Evolutionary conservation across 2,329 filamentous ascomycete species (phyloP).

Genomic region (Tolypocladium inflatum): DNA sequence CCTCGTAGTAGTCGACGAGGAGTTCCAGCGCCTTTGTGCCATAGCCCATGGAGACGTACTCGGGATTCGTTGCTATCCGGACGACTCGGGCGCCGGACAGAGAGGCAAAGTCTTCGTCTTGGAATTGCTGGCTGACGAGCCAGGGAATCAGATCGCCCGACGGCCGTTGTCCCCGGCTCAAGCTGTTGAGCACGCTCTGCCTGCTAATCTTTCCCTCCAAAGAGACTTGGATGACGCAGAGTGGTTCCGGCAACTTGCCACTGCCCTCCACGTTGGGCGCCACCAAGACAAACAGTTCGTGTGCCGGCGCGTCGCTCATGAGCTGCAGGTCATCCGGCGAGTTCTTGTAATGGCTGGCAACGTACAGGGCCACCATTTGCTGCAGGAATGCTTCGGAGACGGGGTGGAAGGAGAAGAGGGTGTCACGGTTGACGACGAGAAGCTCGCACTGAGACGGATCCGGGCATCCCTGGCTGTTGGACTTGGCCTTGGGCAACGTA

Average conservation of each 20-base stretch:
- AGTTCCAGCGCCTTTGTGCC: conserved; percentile 82
- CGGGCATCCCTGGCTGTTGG: conserved; percentile 68
- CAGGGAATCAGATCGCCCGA: conserved; percentile 93
- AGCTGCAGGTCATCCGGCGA: conserved; percentile 96
- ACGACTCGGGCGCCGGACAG: conserved; percentile 88
- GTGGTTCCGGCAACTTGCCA: conserved; percentile 76
- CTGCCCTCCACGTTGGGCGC: conserved; percentile 72
- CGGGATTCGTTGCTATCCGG: conserved; percentile 91
- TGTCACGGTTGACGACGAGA: conserved; percentile 90
- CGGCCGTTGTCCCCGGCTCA: conserved; percentile 81
- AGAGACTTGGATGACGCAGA: conserved; percentile 90
- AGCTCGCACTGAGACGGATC: conserved; percentile 89
- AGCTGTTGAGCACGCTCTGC: conserved; percentile 80
- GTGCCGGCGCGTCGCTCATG: conserved; percentile 94
- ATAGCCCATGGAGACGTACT: conserved; percentile 89
- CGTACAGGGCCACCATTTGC: conserved; percentile 96
- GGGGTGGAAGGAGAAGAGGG: conserved; percentile 94
- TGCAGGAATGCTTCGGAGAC: conserved; percentile 96
- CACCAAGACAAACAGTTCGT: conserved; percentile 91
- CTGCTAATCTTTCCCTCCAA: conserved; percentile 92
- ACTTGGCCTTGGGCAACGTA: conserved; percentile 69
- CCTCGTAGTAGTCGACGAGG: conserved; percentile 86
- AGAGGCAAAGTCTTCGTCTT: conserved; percentile 91
- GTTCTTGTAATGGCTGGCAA: conserved; percentile 97
- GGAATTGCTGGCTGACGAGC: conserved; percentile 96